These are phyloP conservation scores for Neopestalotiopsis rosae DNA, from an alignment of 2,329 filamentous ascomycete genomes.

Conservation along the genomic window DNA sequence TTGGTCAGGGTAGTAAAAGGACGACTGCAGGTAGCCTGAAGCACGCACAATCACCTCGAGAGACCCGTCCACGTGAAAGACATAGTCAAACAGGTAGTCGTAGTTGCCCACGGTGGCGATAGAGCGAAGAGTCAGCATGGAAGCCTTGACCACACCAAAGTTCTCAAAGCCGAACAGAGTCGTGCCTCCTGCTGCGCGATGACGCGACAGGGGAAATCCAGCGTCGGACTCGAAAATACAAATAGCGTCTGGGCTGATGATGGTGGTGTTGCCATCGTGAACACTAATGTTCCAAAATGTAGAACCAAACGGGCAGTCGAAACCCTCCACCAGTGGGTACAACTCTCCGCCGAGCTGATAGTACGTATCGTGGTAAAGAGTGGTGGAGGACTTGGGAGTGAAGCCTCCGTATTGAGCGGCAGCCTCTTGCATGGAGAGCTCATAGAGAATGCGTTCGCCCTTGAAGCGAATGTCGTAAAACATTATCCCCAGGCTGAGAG, in stretches of 20 bases:
- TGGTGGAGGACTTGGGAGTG: slow-evolving; percentile 48
- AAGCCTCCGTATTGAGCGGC: slow-evolving; percentile 57
- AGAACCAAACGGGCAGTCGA: slow-evolving; percentile 45
- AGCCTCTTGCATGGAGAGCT: slow-evolving; percentile 58
- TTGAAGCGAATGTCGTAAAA: slow-evolving; percentile 57
- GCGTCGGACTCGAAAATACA: slow-evolving; percentile 46
- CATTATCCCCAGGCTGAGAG: slow-evolving; percentile 48
- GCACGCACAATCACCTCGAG: slow-evolving; percentile 44
- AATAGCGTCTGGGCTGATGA: slow-evolving; percentile 37
- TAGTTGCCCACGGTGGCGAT: slow-evolving; percentile 50
- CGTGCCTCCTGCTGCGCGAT: slow-evolving; percentile 23
- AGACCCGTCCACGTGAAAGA: slow-evolving; percentile 38
- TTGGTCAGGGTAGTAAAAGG: slow-evolving; percentile 20
- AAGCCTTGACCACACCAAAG: slow-evolving; percentile 14
- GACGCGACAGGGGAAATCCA: slow-evolving; percentile 42
- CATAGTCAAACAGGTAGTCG: slow-evolving; percentile 44
- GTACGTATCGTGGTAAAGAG: slow-evolving; percentile 47
- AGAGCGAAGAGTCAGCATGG: slow-evolving; percentile 38
- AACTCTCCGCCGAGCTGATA: slow-evolving; percentile 42
- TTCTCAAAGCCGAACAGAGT: slow-evolving; percentile 29
- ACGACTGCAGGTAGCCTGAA: slow-evolving; percentile 43
- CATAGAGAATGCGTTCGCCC: slow-evolving; percentile 55
- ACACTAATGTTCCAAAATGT: slow-evolving; percentile 41
- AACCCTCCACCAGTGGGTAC: slow-evolving; percentile 46
- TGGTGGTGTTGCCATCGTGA: slow-evolving; percentile 35